Conservation (phyloP, 2,329 filamentous ascomycete species). For the Hypocrella siamensis region DNA sequence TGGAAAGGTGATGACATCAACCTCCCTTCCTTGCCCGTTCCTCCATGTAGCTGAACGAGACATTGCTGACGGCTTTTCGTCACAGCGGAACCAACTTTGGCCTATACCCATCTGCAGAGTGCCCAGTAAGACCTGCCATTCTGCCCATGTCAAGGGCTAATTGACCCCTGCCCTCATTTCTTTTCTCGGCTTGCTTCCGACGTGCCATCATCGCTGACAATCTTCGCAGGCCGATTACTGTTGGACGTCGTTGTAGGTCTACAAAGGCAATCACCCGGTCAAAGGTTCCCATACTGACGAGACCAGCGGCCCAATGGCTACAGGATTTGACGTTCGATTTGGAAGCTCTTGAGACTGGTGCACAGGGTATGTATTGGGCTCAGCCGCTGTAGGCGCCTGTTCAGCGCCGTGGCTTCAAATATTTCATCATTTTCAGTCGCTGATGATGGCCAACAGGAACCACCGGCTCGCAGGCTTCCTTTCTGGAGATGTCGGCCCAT, state of each 20-base stretch:
- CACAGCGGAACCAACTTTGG: conserved; percentile 46
- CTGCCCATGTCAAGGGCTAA: too few relatives aligned
- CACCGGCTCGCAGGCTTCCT: conserved; percentile 66
- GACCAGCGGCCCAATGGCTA: conserved; percentile 45
- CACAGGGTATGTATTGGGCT: conserved; percentile 50
- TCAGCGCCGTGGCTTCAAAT: too few relatives aligned
- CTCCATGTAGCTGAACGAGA: conserved; percentile 17
- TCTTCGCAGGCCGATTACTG: conserved; percentile 5
- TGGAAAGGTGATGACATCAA: conserved; percentile 38
- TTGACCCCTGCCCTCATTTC: not conserved
- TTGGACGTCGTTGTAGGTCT: conserved; percentile 7
- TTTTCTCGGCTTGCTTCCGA: not conserved
- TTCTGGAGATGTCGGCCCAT: conserved; percentile 33
- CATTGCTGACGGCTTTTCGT: too few relatives aligned
- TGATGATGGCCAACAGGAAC: conserved; percentile 47
- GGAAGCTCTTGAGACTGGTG: conserved; percentile 53
- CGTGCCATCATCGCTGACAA: conserved; percentile 1
- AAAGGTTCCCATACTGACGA: conserved; percentile 17
- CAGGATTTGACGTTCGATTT: conserved; percentile 53
- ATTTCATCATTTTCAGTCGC: too few relatives aligned
- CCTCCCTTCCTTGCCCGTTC: conserved; percentile 1
- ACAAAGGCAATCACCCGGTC: not conserved
- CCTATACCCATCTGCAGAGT: conserved; percentile 60
- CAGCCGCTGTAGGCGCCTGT: conserved; percentile 15
- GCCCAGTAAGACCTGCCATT: conserved; percentile 33